Base-by-base conservation (phyloP, 2,329 filamentous ascomycete genomes). In the Lasiodiplodia gonubiensis region DNA sequence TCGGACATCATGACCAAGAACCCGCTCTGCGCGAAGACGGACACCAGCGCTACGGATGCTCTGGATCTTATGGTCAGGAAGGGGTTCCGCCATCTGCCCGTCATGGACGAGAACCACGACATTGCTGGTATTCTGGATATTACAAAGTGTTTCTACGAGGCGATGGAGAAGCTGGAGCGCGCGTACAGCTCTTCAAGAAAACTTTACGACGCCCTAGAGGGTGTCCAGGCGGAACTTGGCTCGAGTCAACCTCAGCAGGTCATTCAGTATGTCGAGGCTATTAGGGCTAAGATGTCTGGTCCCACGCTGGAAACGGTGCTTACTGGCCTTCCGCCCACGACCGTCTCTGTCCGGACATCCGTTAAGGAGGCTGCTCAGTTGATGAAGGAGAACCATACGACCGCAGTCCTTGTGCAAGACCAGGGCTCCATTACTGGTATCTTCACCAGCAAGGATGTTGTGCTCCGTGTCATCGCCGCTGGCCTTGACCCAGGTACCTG, bases 1-100 rank as follows among this genome's bases (percentile, higher is more conserved):
- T 92, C 93, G 72, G 94, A 98, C 77, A 99, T 99, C 80, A 99
- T 99, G 95, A 99, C 95, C 78, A 97, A 98, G 86, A 99, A 99
- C 83, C 95, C 95, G 12, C 88, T 99, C 18, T 99, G 95, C 79
- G 95, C 95, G 66, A 90, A 95, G 78, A 99, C 95, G 68, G 95
- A 99, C 78, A 99, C 95, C 39, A 98, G 94, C 80, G 95, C 95
- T 42, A 99, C 95, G 52, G 95, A 99, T 84, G 95, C 95, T 37
- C 84, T 99, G 70, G 94, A 99, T 80, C 86, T 98, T 68, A 99
- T 99, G 95, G 95, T 99, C 67, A 88, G 94, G 73, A 98, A 98
- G 83, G 95, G 95, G 21, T 99, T 99, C 85, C 89, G 95, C 73
- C 95, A 99, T 83, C 81, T 99, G 76, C 95, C 95, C 3, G 95